A percentile compares a stretch with the other conserved stretches of the same genome.
Conservation (phyloP, 2,329 filamentous ascomycete genomes). For the Bipolaris cookei region DNA sequence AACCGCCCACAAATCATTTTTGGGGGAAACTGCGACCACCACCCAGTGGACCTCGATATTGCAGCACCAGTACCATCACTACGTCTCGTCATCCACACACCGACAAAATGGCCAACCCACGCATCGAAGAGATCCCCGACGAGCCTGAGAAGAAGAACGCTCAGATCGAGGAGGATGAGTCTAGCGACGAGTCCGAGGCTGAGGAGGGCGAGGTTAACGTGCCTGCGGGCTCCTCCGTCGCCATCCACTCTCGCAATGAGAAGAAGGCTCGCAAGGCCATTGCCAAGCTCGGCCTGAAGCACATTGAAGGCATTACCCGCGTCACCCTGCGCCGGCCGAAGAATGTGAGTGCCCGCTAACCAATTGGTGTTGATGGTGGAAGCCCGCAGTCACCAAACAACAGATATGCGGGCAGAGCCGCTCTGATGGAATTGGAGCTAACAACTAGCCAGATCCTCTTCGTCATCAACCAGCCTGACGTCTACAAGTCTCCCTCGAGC, state of each 20-base stretch:
- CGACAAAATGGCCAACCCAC: slow-evolving; percentile 89
- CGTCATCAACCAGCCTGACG: slow-evolving; percentile 99
- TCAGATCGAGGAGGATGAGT: slow-evolving; percentile 74
- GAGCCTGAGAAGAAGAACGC: slow-evolving; percentile 79
- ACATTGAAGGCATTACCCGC: slow-evolving; percentile 95
- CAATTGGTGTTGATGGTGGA: slow-evolving; percentile 23
- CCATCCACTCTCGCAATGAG: slow-evolving; percentile 98
- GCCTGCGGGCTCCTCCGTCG: slow-evolving; percentile 84
- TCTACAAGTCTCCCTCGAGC: slow-evolving; percentile 99
- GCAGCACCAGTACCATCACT: slow-evolving; percentile 25
- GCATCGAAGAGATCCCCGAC: slow-evolving; percentile 96
- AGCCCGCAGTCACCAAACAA: slow-evolving; percentile 15
- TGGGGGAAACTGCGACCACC: slow-evolving; percentile 23
- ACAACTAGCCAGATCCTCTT: slow-evolving; percentile 79
- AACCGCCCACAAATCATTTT: slow-evolving; percentile 38
- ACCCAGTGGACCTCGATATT: slow-evolving; percentile 20
- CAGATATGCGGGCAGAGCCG: slow-evolving; percentile 8
- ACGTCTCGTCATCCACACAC: slow-evolving; percentile 39
- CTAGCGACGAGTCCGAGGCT: slow-evolving; percentile 76
- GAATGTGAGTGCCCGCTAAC: slow-evolving; percentile 75
- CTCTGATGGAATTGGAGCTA: slow-evolving; percentile 21
- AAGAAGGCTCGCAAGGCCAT: slow-evolving; percentile 99
- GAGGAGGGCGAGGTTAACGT: slow-evolving; percentile 73
- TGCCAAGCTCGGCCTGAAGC: slow-evolving; percentile 96
- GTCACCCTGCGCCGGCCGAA: slow-evolving; percentile 98